Base-by-base conservation (phyloP, 2,329 filamentous ascomycete genomes). In the Trichophyton benhamiae region DNA sequence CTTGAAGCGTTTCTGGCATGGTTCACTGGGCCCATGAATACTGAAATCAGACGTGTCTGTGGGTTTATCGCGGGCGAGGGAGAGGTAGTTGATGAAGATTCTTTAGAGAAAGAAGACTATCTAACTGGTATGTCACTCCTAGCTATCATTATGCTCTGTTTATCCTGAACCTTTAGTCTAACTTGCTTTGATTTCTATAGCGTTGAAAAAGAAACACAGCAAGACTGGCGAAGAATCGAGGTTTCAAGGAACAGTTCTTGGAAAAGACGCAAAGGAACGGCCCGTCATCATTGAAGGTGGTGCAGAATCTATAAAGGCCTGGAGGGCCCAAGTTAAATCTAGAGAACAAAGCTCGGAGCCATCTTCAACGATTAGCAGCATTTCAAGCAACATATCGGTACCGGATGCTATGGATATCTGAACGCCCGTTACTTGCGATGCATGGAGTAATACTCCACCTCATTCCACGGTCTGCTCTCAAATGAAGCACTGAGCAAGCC, bases 181-280 rank as follows among this genome's bases (percentile, higher is more conserved):
- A 48, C 36, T 7, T 52, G n/a, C 36, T 15, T 7, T 22, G 3
- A 6, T 52, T 38, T 15, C 25, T 27, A 15, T 66, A 88, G 87
- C 85, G 3, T 77, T 97, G 48, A 96, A 95, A 75, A 94, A 91
- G 76, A 96, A 95, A 71, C 89, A 95, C 73, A 91, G 87, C 76
- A 95, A 94, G 68, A 88, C 87, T 0, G 89, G 88, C 64, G 90
- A 95, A 69, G 91, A 95, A 69, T 86, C 87, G 8, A 87, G 92
- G 68, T 95, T 90, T 72, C 84, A 87, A 66, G 90, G 89, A 33
- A 96, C 92, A 0, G 82, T 94, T 0, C 79, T 97, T 9, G 92
- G 92, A 3, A 86, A 86, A 66, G 79, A 81, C 52, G 82, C 81
- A 57, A 89, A 95, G 66, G 82, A 86, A 61, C 84, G 83, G 68